Conservation (phyloP, 2,329 filamentous ascomycete species). For the Paecilomyces dactylethromorphus region DNA sequence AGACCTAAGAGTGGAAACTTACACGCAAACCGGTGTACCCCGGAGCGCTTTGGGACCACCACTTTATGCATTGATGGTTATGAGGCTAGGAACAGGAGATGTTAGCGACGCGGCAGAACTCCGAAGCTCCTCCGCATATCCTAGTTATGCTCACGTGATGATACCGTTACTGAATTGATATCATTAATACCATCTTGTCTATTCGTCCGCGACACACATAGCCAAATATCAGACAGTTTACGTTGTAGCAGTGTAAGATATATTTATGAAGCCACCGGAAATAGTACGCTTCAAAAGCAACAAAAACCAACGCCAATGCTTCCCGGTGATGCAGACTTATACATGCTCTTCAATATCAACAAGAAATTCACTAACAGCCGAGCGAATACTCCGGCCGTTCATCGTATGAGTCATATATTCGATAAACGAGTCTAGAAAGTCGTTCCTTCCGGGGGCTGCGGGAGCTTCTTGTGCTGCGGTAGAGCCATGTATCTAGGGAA, state of each 20-base stretch:
- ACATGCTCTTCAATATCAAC: slow-evolving; percentile 25
- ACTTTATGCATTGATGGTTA: slow-evolving; percentile 29
- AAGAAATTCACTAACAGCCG: slow-evolving; percentile 8
- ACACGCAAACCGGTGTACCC: slow-evolving; percentile 41
- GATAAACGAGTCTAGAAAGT: slow-evolving; percentile 40
- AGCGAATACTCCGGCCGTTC: slow-evolving; percentile 20
- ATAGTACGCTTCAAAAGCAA: slow-evolving; percentile 9
- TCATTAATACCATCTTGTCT: slow-evolving; percentile 1
- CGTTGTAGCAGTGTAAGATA: background rate
- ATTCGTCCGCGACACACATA: background rate
- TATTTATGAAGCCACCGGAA: background rate
- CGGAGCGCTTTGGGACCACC: slow-evolving; percentile 26
- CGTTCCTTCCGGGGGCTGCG: slow-evolving; percentile 84
- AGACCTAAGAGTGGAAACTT: slow-evolving; percentile 7
- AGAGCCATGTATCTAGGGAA: slow-evolving; percentile 79
- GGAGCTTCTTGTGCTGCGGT: slow-evolving; percentile 85
- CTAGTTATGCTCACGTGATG: background rate
- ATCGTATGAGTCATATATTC: slow-evolving; percentile 12
- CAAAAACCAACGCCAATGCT: slow-evolving; percentile 24
- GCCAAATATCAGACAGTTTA: background rate
- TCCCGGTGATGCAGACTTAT: slow-evolving; percentile 31
- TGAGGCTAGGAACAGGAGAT: background rate
- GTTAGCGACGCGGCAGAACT: background rate
- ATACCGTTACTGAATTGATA: background rate
- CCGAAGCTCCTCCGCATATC: background rate